phyloP scores from a whole-genome alignment of 1,139 yeast species.

The Meyerozyma elateridarum region DNA sequence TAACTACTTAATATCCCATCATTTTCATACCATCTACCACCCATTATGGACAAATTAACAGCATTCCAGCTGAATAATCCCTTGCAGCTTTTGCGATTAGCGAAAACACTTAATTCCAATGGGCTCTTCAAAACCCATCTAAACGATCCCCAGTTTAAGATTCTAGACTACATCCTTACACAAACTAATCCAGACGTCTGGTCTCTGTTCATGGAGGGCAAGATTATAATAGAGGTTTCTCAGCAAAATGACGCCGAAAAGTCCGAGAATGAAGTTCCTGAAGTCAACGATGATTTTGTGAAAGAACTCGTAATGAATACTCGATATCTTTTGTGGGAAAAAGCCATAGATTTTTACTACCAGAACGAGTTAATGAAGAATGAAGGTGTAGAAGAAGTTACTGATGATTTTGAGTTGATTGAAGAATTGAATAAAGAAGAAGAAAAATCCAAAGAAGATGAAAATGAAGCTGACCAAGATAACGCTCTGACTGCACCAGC shows the following conservation, averaged over 20 bases:
- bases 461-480: slow-evolving; percentile 18
- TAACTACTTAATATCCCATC: too few relatives aligned
- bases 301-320: slow-evolving; percentile 51
- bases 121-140: slow-evolving; percentile 56
- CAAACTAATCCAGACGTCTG: slow-evolving; percentile 37
- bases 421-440: slow-evolving; percentile 25
- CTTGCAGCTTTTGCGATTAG: slow-evolving; percentile 37
- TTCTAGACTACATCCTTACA: slow-evolving; percentile 40
- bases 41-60: slow-evolving; percentile 38
- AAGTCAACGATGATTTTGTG: slow-evolving; percentile 7
- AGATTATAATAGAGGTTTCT: slow-evolving; percentile 37
- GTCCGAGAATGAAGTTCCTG: slow-evolving; percentile 5
- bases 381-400: slow-evolving; percentile 27
- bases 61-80: slow-evolving; percentile 42
- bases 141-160: slow-evolving; percentile 56
- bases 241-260: slow-evolving; percentile 5
- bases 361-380: slow-evolving; percentile 23
- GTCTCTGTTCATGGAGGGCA: slow-evolving; percentile 51
- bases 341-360: slow-evolving; percentile 57
- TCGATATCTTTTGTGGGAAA: slow-evolving; percentile 69
- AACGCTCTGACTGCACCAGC: too few relatives aligned
- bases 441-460: slow-evolving; percentile 14
- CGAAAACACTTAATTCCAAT: slow-evolving; percentile 42
- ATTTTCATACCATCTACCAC: too few relatives aligned
- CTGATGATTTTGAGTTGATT: slow-evolving; percentile 36